Evolutionary conservation across 2,329 filamentous ascomycete genomes (phyloP).

Genomic region (Zopfia rhizophila): DNA sequence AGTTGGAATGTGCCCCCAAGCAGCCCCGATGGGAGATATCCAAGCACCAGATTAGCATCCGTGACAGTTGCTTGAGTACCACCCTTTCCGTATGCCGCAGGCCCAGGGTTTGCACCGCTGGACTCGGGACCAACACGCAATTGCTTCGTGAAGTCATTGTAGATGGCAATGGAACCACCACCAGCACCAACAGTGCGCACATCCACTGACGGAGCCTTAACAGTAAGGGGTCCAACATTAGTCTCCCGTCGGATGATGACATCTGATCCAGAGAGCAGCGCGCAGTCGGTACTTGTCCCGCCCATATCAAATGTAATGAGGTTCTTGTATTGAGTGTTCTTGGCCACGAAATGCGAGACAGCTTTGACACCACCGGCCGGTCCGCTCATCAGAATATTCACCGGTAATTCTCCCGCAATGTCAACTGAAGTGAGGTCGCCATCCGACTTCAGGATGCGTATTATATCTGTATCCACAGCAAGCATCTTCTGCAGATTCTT

Average conservation of each 20-base stretch:
- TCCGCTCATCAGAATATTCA: slow-evolving; percentile 62
- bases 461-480: slow-evolving; percentile 53
- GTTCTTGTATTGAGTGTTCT: slow-evolving; percentile 59
- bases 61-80: slow-evolving; percentile 60
- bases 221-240: slow-evolving; percentile 56
- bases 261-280: slow-evolving; percentile 56
- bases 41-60: slow-evolving; percentile 61
- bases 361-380: slow-evolving; percentile 63
- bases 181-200: slow-evolving; percentile 62
- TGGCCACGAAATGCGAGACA: slow-evolving; percentile 59
- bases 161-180: slow-evolving; percentile 61
- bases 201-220: slow-evolving; percentile 60
- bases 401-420: slow-evolving; percentile 58
- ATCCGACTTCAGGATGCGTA: slow-evolving; percentile 63
- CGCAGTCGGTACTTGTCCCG: slow-evolving; percentile 62
- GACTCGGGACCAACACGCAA: slow-evolving; percentile 64
- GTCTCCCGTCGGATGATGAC: slow-evolving; percentile 60
- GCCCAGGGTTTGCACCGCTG: slow-evolving; percentile 60
- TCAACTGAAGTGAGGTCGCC: slow-evolving; percentile 59
- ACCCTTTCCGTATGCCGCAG: slow-evolving; percentile 62
- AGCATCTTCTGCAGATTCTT: slow-evolving; percentile 54
- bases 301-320: slow-evolving; percentile 63
- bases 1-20: slow-evolving; percentile 60
- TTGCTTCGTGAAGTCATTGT: slow-evolving; percentile 59
- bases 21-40: slow-evolving; percentile 59